Conservation (phyloP, 139 green algal species). For the Trebouxia sp. region DNA sequence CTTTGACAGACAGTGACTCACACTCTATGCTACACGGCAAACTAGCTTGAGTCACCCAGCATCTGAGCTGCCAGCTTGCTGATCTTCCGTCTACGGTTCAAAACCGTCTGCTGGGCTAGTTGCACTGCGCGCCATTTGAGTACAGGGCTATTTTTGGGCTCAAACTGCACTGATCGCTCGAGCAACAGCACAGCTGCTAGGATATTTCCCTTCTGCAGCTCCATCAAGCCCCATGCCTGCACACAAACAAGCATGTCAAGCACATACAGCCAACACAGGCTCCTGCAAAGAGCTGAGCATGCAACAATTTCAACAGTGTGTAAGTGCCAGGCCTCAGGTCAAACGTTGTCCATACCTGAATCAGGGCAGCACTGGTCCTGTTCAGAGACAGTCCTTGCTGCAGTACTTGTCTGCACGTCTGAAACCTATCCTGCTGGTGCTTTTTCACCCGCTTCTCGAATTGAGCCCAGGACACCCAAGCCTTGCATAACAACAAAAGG, state of each 20-base stretch:
- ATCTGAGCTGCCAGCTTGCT: neutral
- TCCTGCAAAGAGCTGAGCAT: neutral
- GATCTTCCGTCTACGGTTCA: neutral
- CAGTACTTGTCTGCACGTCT: constrained; percentile 50
- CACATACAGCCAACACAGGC: neutral
- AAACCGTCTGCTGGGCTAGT: neutral
- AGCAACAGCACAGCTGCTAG: constrained; percentile 67
- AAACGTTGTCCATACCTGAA: constrained; percentile 44
- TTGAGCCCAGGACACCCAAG: constrained; percentile 54
- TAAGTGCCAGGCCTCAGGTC: neutral
- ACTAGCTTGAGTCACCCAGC: too few species aligned
- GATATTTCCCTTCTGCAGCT: constrained; percentile 77
- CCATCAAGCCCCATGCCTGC: constrained; percentile 80
- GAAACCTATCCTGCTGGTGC: neutral
- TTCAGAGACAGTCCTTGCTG: constrained; percentile 71
- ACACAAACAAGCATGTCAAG: neutral
- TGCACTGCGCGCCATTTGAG: constrained; percentile 46
- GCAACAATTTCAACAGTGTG: neutral
- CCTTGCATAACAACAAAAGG: constrained; percentile 13
- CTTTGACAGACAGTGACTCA: neutral
- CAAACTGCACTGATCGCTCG: constrained; percentile 52
- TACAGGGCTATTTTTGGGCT: constrained; percentile 49
- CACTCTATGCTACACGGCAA: too few species aligned
- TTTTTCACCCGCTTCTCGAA: constrained; percentile 54
- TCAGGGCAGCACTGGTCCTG: constrained; percentile 50